Base-by-base conservation (phyloP, 2,329 filamentous ascomycete genomes). In the Meredithiella fracta region DNA sequence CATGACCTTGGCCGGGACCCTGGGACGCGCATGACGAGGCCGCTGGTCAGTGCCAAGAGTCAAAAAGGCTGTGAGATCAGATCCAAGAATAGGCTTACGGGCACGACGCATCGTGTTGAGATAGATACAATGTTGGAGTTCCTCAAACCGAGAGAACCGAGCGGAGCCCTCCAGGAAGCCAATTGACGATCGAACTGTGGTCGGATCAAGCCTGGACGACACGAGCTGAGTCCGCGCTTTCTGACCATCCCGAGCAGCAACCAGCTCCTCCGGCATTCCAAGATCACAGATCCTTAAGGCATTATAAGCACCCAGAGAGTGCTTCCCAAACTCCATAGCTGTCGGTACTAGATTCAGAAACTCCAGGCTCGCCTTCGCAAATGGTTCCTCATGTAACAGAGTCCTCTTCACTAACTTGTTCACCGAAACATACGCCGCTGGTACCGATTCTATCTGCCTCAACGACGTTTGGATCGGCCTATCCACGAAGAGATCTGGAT, bases 401-500 rank as follows among this genome's bases (percentile, higher is more conserved):
- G 77, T 77, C 53, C 75, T 76, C 20, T 85, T 78, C 47, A 97
- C 71, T 25, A 86, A 72, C 1, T 79, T 70, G 60, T 94, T 86
- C 31, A 83, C 85, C 54, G 79, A 73, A 3, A 38, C 23, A 38
- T 53, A 59, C 11, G 53, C 51, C 2, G 57, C 44, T n/a, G 58
- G 31, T 2, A 88, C 82, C 2, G 90, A 94, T 60, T 76, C 84
- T 25, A 79, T 75, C 85, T 97, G 94, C 2, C 89, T 87, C 67
- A 96, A 94, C 1, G 92, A 97, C 0, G 91, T 98, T 69, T 94
- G 92, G 63, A 98, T 97, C 1, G 89, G 90, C 15, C 92, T 81
- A 58, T 94, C 94, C 62, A 97, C 86, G 64, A 98, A 98, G 7
- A 98, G 75, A 68, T 98, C 92, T 0, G 92, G 94, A 65, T 98